These are phyloP conservation scores for Ophiostoma pallidulum DNA, from an alignment of 2,329 filamentous ascomycete genomes.

Conservation along the genomic window DNA sequence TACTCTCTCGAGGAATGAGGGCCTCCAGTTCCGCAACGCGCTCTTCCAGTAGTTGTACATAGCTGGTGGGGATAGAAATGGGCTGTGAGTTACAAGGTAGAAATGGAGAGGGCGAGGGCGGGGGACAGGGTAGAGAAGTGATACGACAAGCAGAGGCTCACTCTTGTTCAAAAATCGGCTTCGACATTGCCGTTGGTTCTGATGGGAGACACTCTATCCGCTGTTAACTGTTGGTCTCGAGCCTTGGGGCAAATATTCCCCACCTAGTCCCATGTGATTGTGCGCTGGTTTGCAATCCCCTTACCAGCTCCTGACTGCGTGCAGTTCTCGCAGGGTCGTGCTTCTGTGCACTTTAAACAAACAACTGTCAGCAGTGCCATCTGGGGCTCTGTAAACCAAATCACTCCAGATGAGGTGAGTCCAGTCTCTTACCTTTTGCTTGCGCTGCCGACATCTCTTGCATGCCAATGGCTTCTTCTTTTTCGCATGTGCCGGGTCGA, in stretches of 20 bases:
- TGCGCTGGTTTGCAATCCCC: too few relatives aligned
- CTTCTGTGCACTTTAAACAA: slow-evolving; percentile 15
- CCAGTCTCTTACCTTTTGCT: slow-evolving; percentile 16
- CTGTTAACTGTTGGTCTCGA: neutral
- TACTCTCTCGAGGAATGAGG: slow-evolving; percentile 15
- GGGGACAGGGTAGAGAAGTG: too few relatives aligned
- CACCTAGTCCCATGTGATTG: too few relatives aligned
- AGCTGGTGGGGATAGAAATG: neutral
- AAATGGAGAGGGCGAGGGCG: too few relatives aligned
- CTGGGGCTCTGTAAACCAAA: too few relatives aligned
- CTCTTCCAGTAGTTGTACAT: slow-evolving; percentile 15
- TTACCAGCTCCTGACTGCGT: slow-evolving; percentile 16
- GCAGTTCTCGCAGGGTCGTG: slow-evolving; percentile 20
- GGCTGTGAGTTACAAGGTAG: too few relatives aligned
- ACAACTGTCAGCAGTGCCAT: neutral
- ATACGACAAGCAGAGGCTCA: too few relatives aligned
- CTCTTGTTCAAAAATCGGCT: neutral
- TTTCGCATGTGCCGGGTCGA: neutral
- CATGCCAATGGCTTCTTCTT: slow-evolving; percentile 11
- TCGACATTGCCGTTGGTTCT: neutral
- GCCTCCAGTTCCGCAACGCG: slow-evolving; percentile 14
- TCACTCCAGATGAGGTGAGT: too few relatives aligned
- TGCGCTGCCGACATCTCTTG: slow-evolving; percentile 19
- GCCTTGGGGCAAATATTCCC: too few relatives aligned
- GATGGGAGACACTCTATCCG: neutral